Conservation (phyloP, 208 protist species). For the Crithidia expoeki region DNA sequence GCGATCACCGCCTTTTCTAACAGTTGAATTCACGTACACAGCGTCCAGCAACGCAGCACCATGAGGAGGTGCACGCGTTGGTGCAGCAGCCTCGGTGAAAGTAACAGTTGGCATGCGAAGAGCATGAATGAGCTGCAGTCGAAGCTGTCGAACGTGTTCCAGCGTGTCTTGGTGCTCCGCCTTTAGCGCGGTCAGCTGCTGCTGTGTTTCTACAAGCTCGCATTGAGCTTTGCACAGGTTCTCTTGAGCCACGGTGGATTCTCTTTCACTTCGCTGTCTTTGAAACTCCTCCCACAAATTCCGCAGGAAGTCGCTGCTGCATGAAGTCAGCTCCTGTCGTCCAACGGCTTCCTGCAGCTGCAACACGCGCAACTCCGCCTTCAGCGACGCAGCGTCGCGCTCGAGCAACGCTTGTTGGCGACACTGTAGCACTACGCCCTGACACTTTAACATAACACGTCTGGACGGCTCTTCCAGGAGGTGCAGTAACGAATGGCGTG, state of each 20-base stretch:
- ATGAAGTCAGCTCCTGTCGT: constrained; percentile 15
- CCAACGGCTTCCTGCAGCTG: constrained; percentile 14
- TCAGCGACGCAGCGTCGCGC: background rate
- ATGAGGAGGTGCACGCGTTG: background rate
- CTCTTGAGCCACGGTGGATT: background rate
- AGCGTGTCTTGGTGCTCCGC: constrained; percentile 17
- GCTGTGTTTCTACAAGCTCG: background rate
- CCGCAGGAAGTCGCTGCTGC: background rate
- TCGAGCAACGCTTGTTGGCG: constrained; percentile 1
- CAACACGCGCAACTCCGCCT: background rate
- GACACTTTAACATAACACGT: constrained; percentile 10
- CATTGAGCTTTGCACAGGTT: background rate
- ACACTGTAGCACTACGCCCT: constrained; percentile 7
- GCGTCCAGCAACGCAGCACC: constrained; percentile 4
- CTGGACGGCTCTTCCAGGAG: constrained; percentile 15
- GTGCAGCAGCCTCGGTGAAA: constrained; percentile 16
- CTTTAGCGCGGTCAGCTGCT: background rate
- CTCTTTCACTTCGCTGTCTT: background rate
- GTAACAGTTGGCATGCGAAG: constrained; percentile 65
- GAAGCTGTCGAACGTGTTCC: constrained; percentile 35
- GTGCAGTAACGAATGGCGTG: constrained; percentile 7
- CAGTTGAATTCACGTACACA: constrained; percentile 14
- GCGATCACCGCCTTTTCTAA: background rate
- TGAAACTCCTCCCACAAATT: background rate
- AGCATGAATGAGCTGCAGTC: constrained; percentile 49